A percentile compares a stretch with the other conserved stretches of the same genome.
Conservation (phyloP, 257 asterid genomes). For the Verbena officinalis region DNA sequence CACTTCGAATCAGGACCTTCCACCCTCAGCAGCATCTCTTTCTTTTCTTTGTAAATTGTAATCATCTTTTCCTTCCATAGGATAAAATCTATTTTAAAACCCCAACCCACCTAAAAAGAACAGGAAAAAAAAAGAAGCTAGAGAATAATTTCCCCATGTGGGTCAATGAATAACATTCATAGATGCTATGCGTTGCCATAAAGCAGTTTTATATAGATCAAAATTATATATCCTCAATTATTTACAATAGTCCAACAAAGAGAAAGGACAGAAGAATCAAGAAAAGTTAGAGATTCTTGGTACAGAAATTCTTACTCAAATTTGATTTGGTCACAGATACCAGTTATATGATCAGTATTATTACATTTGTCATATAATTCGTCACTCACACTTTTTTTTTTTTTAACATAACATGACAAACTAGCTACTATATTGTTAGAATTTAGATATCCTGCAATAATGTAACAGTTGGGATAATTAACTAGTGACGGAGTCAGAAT, state of each 20-base stretch:
- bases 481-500: too few species aligned
- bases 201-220: constrained; percentile 35
- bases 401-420: too few species aligned
- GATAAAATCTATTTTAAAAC: too few species aligned
- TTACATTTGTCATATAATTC: too few species aligned
- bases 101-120: too few species aligned
- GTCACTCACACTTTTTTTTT: too few species aligned
- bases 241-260: constrained; percentile 40
- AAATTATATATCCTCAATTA: constrained; percentile 31
- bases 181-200: constrained; percentile 41
- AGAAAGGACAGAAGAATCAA: constrained; percentile 18
- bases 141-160: constrained; percentile 33
- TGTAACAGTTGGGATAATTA: too few species aligned
- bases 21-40: constrained; percentile 25
- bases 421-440: too few species aligned
- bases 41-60: not conserved
- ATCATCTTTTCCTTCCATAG: constrained; percentile 22
- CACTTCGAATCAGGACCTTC: constrained; percentile 45
- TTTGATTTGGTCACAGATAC: too few species aligned
- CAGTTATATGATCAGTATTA: too few species aligned
- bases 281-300: constrained; percentile 24
- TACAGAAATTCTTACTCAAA: too few species aligned
- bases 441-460: too few species aligned
- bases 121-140: constrained; percentile 6
- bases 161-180: constrained; percentile 34